Conservation (phyloP, 2,329 filamentous ascomycete genomes). For the Cladosporium sp. region DNA sequence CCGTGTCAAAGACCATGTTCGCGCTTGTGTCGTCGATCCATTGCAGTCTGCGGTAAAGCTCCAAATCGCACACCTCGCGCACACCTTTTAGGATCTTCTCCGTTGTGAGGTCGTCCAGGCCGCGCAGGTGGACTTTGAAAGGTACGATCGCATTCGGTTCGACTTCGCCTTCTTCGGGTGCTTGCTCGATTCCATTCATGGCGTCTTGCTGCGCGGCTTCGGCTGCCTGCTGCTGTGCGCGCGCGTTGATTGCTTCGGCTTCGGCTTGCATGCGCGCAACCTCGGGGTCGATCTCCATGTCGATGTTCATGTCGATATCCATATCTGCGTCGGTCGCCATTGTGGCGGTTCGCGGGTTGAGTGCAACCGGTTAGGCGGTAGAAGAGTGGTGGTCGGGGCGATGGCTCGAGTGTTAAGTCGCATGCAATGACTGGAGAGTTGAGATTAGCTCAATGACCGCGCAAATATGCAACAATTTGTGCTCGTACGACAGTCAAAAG, state of each 20-base stretch:
- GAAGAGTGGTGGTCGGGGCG: neutral
- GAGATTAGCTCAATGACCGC: neutral
- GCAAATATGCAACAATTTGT: too few relatives aligned
- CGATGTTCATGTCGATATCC: constrained; percentile 38
- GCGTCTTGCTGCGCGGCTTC: constrained; percentile 30
- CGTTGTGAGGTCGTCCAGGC: constrained; percentile 79
- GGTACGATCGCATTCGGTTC: constrained; percentile 34
- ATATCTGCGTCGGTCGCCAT: constrained; percentile 35
- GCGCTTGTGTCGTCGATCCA: constrained; percentile 95
- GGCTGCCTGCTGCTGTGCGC: constrained; percentile 32
- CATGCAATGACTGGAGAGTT: neutral
- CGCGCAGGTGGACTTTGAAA: constrained; percentile 79
- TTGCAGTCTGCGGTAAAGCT: constrained; percentile 67
- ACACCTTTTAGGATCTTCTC: constrained; percentile 73
- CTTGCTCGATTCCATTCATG: constrained; percentile 34
- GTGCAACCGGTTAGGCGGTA: neutral
- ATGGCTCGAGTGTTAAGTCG: neutral
- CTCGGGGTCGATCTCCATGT: constrained; percentile 35
- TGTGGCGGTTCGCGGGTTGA: neutral
- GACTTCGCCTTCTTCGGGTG: constrained; percentile 38
- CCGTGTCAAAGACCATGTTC: constrained; percentile 74
- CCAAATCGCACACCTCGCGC: constrained; percentile 62
- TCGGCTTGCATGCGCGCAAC: constrained; percentile 37
- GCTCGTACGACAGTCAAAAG: neutral
- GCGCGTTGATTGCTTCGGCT: constrained; percentile 29